Evolutionary conservation across 2,329 filamentous ascomycete genomes (phyloP).

Genomic region (Trichoderma sp.): DNA sequence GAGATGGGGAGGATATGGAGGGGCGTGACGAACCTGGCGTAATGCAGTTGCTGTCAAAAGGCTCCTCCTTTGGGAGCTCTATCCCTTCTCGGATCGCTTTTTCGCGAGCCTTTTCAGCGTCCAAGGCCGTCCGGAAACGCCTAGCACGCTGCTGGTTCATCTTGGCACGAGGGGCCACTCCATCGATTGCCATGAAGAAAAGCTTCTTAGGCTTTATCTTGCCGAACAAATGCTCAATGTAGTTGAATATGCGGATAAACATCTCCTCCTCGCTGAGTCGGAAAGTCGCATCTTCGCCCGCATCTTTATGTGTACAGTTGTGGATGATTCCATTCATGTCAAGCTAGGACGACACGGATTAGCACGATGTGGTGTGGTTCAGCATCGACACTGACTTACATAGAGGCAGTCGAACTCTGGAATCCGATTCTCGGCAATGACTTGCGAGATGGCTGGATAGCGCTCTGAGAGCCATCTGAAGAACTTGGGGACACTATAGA

Average conservation of each 20-base stretch:
- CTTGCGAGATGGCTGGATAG: slow-evolving; percentile 95
- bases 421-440: slow-evolving; percentile 98
- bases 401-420: slow-evolving; percentile 98
- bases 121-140: slow-evolving; percentile 89
- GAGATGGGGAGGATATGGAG: not conserved
- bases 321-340: slow-evolving; percentile 99
- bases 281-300: slow-evolving; percentile 78
- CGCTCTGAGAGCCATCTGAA: slow-evolving; percentile 99
- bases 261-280: slow-evolving; percentile 97
- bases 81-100: slow-evolving; percentile 87
- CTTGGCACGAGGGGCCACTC: slow-evolving; percentile 94
- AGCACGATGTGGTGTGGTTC: not conserved
- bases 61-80: slow-evolving; percentile 89
- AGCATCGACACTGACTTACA: slow-evolving; percentile 43
- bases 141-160: slow-evolving; percentile 99
- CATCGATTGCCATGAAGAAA: slow-evolving; percentile 99
- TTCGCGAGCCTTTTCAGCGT: slow-evolving; percentile 83
- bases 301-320: slow-evolving; percentile 97
- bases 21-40: slow-evolving; percentile 64
- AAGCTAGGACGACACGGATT: slow-evolving; percentile 47
- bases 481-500: slow-evolving; percentile 72
- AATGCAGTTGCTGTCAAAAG: slow-evolving; percentile 99
- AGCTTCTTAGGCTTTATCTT: slow-evolving; percentile 98
- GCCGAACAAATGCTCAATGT: slow-evolving; percentile 96
- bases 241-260: slow-evolving; percentile 99